Conservation (phyloP, 164 flowering plant species). For the Chloranthus sessilifolius region DNA sequence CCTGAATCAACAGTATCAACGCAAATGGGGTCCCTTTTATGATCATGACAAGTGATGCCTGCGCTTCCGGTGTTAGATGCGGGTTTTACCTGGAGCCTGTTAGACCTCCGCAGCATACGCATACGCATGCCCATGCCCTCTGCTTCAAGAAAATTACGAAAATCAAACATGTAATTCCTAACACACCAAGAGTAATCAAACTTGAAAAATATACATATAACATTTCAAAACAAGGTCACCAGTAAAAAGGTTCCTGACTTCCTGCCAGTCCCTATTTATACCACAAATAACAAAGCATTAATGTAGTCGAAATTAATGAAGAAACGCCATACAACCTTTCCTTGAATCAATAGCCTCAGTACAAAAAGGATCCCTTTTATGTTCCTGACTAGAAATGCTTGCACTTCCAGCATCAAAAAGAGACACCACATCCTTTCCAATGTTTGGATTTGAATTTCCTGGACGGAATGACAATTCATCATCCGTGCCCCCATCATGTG, state of each 20-base stretch:
- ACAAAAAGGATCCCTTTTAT: not conserved
- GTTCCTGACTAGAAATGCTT: not conserved
- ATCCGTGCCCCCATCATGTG: not conserved
- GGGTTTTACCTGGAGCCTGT: not conserved
- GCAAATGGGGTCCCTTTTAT: too few species aligned
- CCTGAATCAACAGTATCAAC: too few species aligned
- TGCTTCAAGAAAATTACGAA: too few species aligned
- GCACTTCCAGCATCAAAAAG: not conserved
- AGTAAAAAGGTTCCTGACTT: too few species aligned
- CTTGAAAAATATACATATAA: too few species aligned
- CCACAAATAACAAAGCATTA: too few species aligned
- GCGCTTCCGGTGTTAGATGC: too few species aligned
- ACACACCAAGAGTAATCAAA: too few species aligned
- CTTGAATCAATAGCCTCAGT: not conserved
- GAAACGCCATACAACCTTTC: not conserved
- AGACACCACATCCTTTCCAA: not conserved
- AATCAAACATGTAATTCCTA: too few species aligned
- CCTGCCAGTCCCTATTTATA: too few species aligned
- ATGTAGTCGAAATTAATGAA: not conserved
- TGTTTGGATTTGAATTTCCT: not conserved
- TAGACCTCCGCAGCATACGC: not conserved
- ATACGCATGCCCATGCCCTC: not conserved
- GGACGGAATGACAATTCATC: not conserved
- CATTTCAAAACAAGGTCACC: too few species aligned
- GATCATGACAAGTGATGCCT: too few species aligned